Evolutionary conservation across 805 yeast genomes (phyloP), one percentile per base, ranked within the genome.

Genomic region (Ogataea thermomethanolica): DNA sequence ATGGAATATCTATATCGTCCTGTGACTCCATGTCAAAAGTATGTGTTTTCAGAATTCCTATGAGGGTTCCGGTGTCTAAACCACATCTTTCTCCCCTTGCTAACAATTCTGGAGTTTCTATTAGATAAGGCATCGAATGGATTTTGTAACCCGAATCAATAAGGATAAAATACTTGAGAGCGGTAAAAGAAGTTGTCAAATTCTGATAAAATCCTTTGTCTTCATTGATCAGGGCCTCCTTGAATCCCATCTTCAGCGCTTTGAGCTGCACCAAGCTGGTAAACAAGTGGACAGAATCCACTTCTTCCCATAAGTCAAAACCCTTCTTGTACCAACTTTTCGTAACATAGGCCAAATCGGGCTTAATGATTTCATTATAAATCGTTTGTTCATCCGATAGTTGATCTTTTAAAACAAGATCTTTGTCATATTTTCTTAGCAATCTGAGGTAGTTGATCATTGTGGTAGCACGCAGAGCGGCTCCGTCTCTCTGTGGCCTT

Each of bases 271-370:
- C 77, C 52, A 85, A 61, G 10, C 83, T 67, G 1, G 95, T 90
- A 62, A 87, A 91, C 46, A 88, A 80, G 61, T 90, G 97, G 35
- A 67, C 54, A 0, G 90, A 78, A 44, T 78, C 58, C 35, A 84
- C 69, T 61, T 90, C 98, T 65, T 90, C 98, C 98, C 98, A 90
- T 29, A 90, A 67, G 64, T 90, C 97, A 65, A 85, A 91, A n/a
- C 87, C 81, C 5, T 64, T 61, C 8, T 62, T 57, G 9, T 64
- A 53, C 96, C 96, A 91, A 52, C 74, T 70, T 4, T 61, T 54
- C 12, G 73, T 48, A 15, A 84, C 71, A 51, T 80, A 91, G 36
- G 70, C 65, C 53, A 90, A 72, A 63, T 90, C 97, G 1, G 81
- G 80, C 55, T 75, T 76, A 14, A 89, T 52, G 9, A 85, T 64